Evolutionary conservation across 106 monocot species (phyloP), one percentile per base, ranked within the genome.

Genomic region (Ottelia alismoides): DNA sequence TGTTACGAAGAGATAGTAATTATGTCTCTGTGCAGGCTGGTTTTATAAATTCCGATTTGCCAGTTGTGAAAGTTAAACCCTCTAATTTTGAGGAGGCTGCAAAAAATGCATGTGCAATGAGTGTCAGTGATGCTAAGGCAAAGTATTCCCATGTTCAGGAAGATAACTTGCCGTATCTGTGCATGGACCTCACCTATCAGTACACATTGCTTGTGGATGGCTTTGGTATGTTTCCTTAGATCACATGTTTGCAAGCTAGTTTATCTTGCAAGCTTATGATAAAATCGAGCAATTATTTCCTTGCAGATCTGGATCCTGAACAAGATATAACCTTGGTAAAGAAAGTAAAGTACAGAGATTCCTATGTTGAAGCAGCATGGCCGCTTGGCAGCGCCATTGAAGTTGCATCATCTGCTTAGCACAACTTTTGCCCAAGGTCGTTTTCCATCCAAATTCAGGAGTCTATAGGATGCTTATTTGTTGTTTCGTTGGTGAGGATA

Each of bases 301-400:
- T n/a, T n/a, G n/a, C n/a, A n/a, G n/a, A n/a, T n/a, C n/a, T n/a
- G n/a, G n/a, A 70, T 22, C 64, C 64, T 31, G n/a, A n/a, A n/a
- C n/a, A n/a, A n/a, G n/a, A n/a, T n/a, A n/a, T n/a, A n/a, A n/a
- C n/a, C n/a, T n/a, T n/a, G n/a, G n/a, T n/a, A n/a, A n/a, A n/a
- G n/a, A n/a, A n/a, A n/a, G n/a, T n/a, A n/a, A n/a, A n/a, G n/a
- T n/a, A n/a, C n/a, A n/a, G n/a, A n/a, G n/a, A n/a, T n/a, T n/a
- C n/a, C n/a, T n/a, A n/a, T n/a, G 83, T 89, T 19, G 89, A 84
- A 53, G 89, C 89, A 44, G 89, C 89, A 17, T 89, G 89, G 89
- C 89, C 89, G 2, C 64, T 89, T 23, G 89, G 89, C n/a, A 84
- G 83, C 61, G 89, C 89, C 22, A 79, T 89, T 56, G 89, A 89